Percentiles rank a stretch among this genome's conserved stretches.
phyloP scores from a whole-genome alignment of 106 monocot species.

The Chionographis japonica region DNA sequence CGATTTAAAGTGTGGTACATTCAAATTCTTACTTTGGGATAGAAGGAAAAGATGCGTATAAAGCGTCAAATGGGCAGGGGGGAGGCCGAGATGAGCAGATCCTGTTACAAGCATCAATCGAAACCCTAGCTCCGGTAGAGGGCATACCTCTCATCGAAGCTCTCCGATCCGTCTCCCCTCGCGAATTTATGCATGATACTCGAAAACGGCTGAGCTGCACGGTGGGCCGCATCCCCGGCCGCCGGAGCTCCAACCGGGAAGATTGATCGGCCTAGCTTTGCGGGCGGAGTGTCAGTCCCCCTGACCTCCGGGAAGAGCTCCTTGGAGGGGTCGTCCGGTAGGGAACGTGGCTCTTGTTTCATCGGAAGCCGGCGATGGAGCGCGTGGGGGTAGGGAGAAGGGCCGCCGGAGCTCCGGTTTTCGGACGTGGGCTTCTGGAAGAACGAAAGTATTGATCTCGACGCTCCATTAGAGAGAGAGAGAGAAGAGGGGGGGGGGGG shows the following conservation, averaged over 20 bases:
- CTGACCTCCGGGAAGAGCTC: constrained; percentile 24
- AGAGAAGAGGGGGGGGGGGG: neutral
- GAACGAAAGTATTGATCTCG: constrained; percentile 72
- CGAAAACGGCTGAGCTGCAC: constrained; percentile 23
- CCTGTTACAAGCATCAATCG: no score
- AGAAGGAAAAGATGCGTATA: no score
- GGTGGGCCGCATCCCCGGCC: neutral
- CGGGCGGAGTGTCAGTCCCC: constrained; percentile 70
- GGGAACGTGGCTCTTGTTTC: neutral
- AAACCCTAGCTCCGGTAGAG: neutral
- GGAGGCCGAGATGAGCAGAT: no score
- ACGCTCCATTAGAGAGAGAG: neutral
- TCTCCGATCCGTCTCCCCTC: constrained; percentile 22
- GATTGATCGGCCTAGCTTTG: constrained; percentile 30
- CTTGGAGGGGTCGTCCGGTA: neutral
- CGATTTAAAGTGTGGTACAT: no score
- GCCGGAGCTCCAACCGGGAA: neutral
- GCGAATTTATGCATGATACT: constrained; percentile 63
- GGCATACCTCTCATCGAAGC: constrained; percentile 17
- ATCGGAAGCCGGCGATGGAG: neutral
- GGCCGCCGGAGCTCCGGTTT: neutral
- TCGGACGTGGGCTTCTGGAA: constrained; percentile 45
- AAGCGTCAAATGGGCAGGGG: no score
- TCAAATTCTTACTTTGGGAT: no score
- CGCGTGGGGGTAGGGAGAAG: neutral